phyloP scores from a whole-genome alignment of 208 protist species.

The Leptomonas seymouri region DNA sequence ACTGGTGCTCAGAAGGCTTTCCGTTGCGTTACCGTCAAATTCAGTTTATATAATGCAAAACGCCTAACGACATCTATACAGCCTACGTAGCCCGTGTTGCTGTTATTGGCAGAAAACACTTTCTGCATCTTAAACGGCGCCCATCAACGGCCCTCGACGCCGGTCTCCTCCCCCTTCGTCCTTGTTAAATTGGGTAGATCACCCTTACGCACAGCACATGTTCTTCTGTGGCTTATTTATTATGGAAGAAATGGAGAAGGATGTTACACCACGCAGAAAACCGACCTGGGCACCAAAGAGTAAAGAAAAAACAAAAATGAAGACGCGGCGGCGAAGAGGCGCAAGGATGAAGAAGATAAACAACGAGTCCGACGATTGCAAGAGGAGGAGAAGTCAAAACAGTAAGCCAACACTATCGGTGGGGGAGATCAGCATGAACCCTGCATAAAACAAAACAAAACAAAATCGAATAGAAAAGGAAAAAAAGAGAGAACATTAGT shows the following conservation, averaged over 20 bases:
- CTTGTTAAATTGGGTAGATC: too few relatives aligned
- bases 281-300: not conserved
- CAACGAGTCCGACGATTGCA: not conserved
- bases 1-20: not conserved
- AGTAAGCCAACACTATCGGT: not conserved
- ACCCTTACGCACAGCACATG: too few relatives aligned
- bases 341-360: not conserved
- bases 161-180: too few relatives aligned
- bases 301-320: not conserved
- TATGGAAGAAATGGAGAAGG: too few relatives aligned
- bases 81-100: too few relatives aligned
- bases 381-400: not conserved
- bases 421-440: not conserved
- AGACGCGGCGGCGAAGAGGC: not conserved
- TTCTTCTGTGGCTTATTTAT: too few relatives aligned
- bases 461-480: not conserved
- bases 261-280: not conserved
- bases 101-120: too few relatives aligned
- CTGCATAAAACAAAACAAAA: not conserved
- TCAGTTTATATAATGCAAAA: not conserved
- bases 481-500: not conserved
- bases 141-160: too few relatives aligned
- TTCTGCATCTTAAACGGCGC: too few relatives aligned
- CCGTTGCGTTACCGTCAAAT: slow-evolving; percentile 3
- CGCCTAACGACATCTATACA: too few relatives aligned